A percentile compares a stretch with the other conserved stretches of the same genome.
Conservation (phyloP, 2,329 filamentous ascomycete species). For the Incumbomyces lentus region DNA sequence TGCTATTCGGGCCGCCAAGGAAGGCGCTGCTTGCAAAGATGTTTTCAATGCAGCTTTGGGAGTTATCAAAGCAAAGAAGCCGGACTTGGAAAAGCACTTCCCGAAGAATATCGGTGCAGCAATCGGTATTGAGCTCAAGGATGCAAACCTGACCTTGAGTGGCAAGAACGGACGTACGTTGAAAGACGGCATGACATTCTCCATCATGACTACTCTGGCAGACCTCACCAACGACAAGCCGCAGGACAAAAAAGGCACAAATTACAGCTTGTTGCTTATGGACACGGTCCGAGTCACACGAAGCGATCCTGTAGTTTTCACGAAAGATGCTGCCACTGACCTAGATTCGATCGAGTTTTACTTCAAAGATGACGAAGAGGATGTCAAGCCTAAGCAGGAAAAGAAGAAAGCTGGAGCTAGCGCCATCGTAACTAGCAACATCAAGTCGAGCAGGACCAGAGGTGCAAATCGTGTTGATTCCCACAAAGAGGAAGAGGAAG, state of each 20-base stretch:
- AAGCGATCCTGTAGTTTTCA: conserved; percentile 60
- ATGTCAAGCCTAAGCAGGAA: conserved; percentile 69
- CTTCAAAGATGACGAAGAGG: conserved; percentile 85
- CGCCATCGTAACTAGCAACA: conserved; percentile 86
- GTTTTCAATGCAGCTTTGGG: conserved; percentile 79
- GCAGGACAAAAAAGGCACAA: conserved; percentile 80
- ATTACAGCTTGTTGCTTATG: conserved; percentile 79
- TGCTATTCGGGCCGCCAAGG: conserved; percentile 82
- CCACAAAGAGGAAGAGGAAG: conserved; percentile 64
- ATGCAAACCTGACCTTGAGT: conserved; percentile 72
- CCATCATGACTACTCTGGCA: conserved; percentile 77
- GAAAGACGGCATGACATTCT: conserved; percentile 95
- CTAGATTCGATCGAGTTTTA: conserved; percentile 95
- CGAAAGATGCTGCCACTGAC: conserved; percentile 81
- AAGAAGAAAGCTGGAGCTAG: conserved; percentile 83
- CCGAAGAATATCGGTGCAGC: conserved; percentile 84
- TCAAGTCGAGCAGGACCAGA: conserved; percentile 83
- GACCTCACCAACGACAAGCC: conserved; percentile 80
- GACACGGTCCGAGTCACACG: conserved; percentile 85
- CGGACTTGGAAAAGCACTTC: conserved; percentile 90
- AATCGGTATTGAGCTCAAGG: conserved; percentile 84
- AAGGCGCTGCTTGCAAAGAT: conserved; percentile 77
- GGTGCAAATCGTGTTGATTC: conserved; percentile 74
- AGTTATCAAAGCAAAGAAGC: conserved; percentile 79
- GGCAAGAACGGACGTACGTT: conserved; percentile 72